Base-by-base conservation (phyloP, 2,329 filamentous ascomycete species). In the Ceratocystis harringtonii region DNA sequence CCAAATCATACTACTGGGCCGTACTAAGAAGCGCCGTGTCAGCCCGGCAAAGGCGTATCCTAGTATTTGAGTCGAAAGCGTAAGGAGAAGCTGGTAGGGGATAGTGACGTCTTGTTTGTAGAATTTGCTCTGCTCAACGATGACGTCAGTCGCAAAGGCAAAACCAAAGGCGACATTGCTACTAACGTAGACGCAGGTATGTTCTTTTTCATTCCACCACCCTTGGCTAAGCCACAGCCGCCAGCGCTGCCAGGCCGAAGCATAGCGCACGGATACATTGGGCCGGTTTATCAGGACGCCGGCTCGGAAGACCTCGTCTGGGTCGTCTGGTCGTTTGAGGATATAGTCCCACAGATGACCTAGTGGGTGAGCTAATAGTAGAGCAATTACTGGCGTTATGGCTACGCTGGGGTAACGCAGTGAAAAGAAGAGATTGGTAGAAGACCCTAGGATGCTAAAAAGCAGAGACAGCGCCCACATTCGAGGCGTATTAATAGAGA, bases 131-230 rank as follows among this genome's bases (percentile, higher is more conserved):
- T 95, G 90, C 74, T 95, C 90, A 64, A 95, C 89, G 70, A 95
- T 94, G 67, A 94, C 87, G 76, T 94, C 89, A 32, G 90, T 94
- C 6, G 89, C 89, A 75, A 94, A 94, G 30, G 90, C 89, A 75
- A 94, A 94, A 1, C 89, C 90, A 73, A 94, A 94, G 22, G 89
- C 90, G 52, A 94, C 89, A 72, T 94, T 94, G 76, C 89, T 92
- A 78, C 87, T 90, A 70, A 94, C 90, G 70, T 94, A 94, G 63
- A 94, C 89, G 72, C 89, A 94, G 52, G 87, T 89, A 74, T 94
- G 90, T 73, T 94, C 89, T 73, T 94, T 94, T 72, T 91, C 86
- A 72, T 94, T 94, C 90, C 90, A 94, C 44, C 78, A 80, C 2
- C 89, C 89, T 74, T 92, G 89, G 1, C 84, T 85, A 32, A 92